Evolutionary conservation across 169 alveolate genomes (phyloP).

Genomic region (Cryptosporidium baileyi): DNA sequence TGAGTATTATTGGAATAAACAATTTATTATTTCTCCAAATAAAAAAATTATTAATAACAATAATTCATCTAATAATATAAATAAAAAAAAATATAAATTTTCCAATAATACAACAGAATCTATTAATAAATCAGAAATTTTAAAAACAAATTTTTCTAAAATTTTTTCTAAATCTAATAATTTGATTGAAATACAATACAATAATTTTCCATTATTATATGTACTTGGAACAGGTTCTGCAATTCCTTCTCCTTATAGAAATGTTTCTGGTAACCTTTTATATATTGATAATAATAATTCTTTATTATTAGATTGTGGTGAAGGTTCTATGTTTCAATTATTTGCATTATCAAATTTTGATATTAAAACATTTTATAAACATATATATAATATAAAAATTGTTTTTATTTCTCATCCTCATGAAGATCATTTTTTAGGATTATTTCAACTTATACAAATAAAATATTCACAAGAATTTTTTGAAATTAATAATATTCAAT

Average conservation of each 20-base stretch:
- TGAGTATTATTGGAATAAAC: neutral
- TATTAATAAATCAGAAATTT: neutral
- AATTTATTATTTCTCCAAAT: neutral
- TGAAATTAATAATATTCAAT: constrained; percentile 8
- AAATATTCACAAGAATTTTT: constrained; percentile 72
- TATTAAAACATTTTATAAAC: neutral
- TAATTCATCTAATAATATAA: neutral
- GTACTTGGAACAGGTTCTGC: constrained; percentile 91
- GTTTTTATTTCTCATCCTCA: constrained; percentile 86
- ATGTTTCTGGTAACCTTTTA: constrained; percentile 86
- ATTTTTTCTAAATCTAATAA: constrained; percentile 65
- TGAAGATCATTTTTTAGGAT: constrained; percentile 87
- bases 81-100: neutral
- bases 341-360: constrained; percentile 73
- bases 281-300: constrained; percentile 73
- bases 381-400: constrained; percentile 69
- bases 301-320: constrained; percentile 88
- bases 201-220: constrained; percentile 76
- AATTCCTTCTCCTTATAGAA: constrained; percentile 88
- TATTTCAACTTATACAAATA: constrained; percentile 75
- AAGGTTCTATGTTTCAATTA: constrained; percentile 88
- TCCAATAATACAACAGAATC: constrained; percentile 30
- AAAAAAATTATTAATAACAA: neutral
- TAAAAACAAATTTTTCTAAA: constrained; percentile 70
- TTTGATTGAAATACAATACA: neutral